phyloP scores from a whole-genome alignment of 2,329 filamentous ascomycete species.

The Colletotrichum aenigma region DNA sequence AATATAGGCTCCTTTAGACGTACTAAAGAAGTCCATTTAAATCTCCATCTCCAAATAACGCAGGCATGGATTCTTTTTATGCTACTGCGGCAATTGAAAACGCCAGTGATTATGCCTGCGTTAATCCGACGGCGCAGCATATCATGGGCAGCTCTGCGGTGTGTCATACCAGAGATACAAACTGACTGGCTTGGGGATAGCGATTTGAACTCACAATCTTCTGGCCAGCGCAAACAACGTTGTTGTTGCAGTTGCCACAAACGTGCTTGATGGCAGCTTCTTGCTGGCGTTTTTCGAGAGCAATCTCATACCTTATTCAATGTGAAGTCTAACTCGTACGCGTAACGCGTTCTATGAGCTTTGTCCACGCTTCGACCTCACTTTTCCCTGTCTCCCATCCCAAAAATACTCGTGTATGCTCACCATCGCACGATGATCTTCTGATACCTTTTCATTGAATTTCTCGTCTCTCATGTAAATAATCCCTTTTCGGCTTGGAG shows the following conservation, averaged over 20 bases:
- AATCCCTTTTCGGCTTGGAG: background rate
- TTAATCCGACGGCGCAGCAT: background rate
- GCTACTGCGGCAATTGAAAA: background rate
- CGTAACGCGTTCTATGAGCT: background rate
- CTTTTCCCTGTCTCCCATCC: background rate
- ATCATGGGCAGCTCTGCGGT: background rate
- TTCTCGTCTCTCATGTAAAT: background rate
- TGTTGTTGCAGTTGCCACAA: background rate
- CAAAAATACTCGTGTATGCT: background rate
- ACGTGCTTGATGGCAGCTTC: background rate
- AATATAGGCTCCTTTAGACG: background rate
- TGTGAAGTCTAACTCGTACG: no score
- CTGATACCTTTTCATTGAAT: background rate
- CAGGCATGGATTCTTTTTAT: background rate
- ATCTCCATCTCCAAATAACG: background rate
- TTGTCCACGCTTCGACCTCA: background rate
- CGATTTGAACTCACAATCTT: background rate
- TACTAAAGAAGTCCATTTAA: background rate
- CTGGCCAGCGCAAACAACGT: background rate
- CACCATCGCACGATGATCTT: background rate
- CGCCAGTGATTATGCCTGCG: no score
- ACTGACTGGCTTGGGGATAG: background rate
- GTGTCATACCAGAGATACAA: background rate
- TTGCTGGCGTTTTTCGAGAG: background rate
- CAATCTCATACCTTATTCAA: background rate